Percentiles rank a stretch among this genome's conserved stretches.
phyloP scores from a whole-genome alignment of 257 asterid genomes.

The Penstemon barbatus region DNA sequence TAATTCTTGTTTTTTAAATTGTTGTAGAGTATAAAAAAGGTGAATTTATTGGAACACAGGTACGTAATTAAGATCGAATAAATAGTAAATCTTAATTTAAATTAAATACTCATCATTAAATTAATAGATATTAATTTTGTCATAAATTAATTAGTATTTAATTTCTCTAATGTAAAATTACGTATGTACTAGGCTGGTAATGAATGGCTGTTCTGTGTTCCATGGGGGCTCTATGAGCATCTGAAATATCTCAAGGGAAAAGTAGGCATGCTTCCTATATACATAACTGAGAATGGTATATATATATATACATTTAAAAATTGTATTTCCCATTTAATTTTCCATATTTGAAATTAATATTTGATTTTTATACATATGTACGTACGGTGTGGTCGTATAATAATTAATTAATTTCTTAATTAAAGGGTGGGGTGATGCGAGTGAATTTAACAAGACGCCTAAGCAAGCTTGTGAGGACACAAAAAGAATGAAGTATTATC shows the following conservation, averaged over 20 bases:
- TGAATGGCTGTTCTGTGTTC: conserved; percentile 31
- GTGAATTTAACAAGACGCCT: conserved; percentile 19
- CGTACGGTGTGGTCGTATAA: too few relatives aligned
- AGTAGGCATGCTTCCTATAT: conserved; percentile 32
- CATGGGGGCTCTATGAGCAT: conserved; percentile 40
- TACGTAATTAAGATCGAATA: too few relatives aligned
- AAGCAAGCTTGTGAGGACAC: conserved; percentile 23
- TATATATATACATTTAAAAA: not conserved
- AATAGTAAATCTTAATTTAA: not conserved
- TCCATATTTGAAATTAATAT: too few relatives aligned
- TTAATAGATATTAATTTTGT: too few relatives aligned
- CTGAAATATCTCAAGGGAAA: conserved; percentile 31
- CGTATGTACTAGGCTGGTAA: conserved; percentile 27
- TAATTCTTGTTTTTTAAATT: too few relatives aligned
- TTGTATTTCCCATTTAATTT: too few relatives aligned
- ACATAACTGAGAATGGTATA: conserved; percentile 40
- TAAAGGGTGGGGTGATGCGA: conserved; percentile 32
- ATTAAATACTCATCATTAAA: too few relatives aligned
- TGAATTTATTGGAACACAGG: too few relatives aligned
- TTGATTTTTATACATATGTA: not conserved
- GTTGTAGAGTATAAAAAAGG: too few relatives aligned
- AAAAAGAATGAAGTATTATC: conserved; percentile 30
- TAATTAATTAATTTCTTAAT: too few relatives aligned
- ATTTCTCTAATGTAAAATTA: too few relatives aligned
- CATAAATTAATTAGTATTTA: too few relatives aligned